Evolutionary conservation across 169 alveolate genomes (phyloP).

Genomic region (Eimeria maxima): DNA sequence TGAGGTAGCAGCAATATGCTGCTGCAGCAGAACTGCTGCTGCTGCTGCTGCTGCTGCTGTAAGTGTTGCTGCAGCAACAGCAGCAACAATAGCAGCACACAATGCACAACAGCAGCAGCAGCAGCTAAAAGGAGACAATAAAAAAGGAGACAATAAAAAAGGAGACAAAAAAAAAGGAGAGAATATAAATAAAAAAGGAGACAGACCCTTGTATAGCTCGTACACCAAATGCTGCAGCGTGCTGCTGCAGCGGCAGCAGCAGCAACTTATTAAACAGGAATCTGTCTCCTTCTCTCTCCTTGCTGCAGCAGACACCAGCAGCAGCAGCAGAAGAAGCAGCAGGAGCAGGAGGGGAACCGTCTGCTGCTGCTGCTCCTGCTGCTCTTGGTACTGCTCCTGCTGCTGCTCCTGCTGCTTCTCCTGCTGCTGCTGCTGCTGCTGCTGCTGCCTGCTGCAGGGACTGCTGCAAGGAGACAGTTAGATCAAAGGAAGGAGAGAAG

Average conservation of each 20-base stretch:
- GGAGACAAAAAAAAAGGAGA: too few relatives aligned
- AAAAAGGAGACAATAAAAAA: not conserved
- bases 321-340: slow-evolving; percentile 33
- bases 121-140: too few relatives aligned
- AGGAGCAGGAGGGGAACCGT: not conserved
- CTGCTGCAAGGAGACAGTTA: slow-evolving; percentile 26
- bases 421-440: too few relatives aligned
- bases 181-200: not conserved
- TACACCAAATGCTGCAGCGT: not conserved
- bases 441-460: slow-evolving; percentile 44
- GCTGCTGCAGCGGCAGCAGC: slow-evolving; percentile 9
- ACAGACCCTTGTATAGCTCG: slow-evolving; percentile 33
- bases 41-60: too few relatives aligned
- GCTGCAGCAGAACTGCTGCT: too few relatives aligned
- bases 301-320: not conserved
- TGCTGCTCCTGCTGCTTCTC: too few relatives aligned
- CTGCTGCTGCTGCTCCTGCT: too few relatives aligned
- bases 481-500: slow-evolving; percentile 8
- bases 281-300: not conserved
- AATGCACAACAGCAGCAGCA: too few relatives aligned
- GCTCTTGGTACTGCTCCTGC: too few relatives aligned
- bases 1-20: slow-evolving; percentile 6
- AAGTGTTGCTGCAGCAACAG: too few relatives aligned
- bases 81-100: too few relatives aligned
- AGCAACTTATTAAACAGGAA: not conserved